Percentiles rank a stretch among this genome's conserved stretches.
These are phyloP conservation scores for Kwoniella newhampshirensis DNA, from an alignment of 768 basidiomycete species.

Conservation along the genomic window DNA sequence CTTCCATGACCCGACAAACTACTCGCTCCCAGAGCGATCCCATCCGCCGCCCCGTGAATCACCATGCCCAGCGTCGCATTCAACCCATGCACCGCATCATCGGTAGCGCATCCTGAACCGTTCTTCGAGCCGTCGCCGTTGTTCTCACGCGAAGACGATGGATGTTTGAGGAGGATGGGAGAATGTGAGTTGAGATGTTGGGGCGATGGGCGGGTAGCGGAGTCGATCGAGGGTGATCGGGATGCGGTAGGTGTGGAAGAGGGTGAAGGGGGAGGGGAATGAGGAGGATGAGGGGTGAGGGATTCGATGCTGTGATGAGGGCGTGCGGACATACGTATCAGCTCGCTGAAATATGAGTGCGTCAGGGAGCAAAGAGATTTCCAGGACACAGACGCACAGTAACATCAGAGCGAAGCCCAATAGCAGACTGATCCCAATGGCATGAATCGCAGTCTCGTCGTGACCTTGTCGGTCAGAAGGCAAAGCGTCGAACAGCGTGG, in stretches of 20 bases:
- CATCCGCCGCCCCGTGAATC: constrained; percentile 86
- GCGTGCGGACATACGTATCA: not conserved
- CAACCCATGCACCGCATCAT: constrained; percentile 59
- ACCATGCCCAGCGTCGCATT: constrained; percentile 77
- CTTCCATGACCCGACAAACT: constrained; percentile 52
- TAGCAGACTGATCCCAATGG: constrained; percentile 51
- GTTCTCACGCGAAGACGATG: constrained; percentile 24
- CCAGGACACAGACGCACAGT: constrained; percentile 52
- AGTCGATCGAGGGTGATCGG: constrained; percentile 18
- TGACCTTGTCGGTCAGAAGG: constrained; percentile 30
- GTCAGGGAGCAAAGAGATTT: not conserved
- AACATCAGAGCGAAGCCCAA: constrained; percentile 54
- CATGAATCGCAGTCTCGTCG: constrained; percentile 27
- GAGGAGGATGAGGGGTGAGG: constrained; percentile 51
- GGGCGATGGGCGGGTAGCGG: constrained; percentile 20
- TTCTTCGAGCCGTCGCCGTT: constrained; percentile 23
- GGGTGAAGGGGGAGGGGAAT: constrained; percentile 30
- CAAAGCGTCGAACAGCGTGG: constrained; percentile 42
- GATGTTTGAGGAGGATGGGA: constrained; percentile 42
- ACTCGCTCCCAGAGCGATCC: constrained; percentile 80
- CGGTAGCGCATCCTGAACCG: constrained; percentile 26
- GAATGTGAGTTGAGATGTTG: constrained; percentile 35
- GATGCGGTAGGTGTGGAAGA: constrained; percentile 17
- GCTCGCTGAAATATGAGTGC: not conserved
- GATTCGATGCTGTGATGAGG: constrained; percentile 35